Evolutionary conservation across 345 rosid genomes (phyloP), one percentile per base, ranked within the genome.

Genomic region (Arabidopsis suecica): DNA sequence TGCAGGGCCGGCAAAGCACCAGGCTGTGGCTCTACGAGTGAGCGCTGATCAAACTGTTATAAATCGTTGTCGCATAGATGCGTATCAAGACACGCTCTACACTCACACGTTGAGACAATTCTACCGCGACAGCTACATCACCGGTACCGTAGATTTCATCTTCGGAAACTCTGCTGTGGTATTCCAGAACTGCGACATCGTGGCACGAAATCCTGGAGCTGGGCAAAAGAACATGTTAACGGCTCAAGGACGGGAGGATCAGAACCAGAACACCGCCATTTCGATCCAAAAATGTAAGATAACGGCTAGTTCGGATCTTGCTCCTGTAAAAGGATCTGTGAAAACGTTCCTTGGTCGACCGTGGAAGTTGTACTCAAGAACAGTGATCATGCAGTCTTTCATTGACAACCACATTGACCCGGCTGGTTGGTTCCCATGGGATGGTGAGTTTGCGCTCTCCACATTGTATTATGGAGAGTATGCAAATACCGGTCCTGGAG

Each of bases 11-110:
- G 49, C 80, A 23, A 88, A 91, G 74, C 94, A 93, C 61, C 98
- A 91, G 33, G 98, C 97, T 0, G 98, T 93, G 18, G 97, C 91
- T 5, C 91, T 93, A 33, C 93, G 94, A 0, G 88, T 93, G 1
- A 88, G 93, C 0, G 97, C 91, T 0, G 98, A 93, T 65, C 91
- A 87, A 56, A 74, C 93, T 0, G 93, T 91, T 44, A 83, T 93
- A 74, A 83, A 89, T 64, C 85, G 89, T n/a, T 91, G 98, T 82
- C 82, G 74, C 50, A 75, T 89, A 6, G 89, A 87, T 0, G 97
- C 90, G 1, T 91, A 81, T 74, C 94, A 91, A 61, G 98, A 91
- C 80, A 85, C 94, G 0, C 90, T 91, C 45, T 93, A 88, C 76
- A 69, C 90, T 23, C 96, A 89, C 75, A 45, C 89, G 1, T 73